Conservation (phyloP, 2,329 filamentous ascomycete genomes). For the Venturia carpophila region DNA sequence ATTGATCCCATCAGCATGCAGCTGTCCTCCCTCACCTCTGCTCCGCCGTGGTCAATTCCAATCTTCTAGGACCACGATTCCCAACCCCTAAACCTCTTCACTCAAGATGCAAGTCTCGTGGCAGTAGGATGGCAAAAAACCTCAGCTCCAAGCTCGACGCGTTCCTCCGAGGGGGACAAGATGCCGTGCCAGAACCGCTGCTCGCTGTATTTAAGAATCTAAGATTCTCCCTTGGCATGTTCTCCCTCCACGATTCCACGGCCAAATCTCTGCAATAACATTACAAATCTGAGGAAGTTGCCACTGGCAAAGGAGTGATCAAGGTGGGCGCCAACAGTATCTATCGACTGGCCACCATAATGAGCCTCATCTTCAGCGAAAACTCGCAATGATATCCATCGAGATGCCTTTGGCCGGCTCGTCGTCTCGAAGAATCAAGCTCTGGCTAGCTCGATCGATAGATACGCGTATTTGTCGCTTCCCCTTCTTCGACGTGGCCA, state of each 20-base stretch:
- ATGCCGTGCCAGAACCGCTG: background rate
- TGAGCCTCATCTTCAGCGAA: too few species aligned
- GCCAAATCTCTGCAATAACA: slow-evolving; percentile 31
- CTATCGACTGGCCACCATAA: slow-evolving; percentile 38
- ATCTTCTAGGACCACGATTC: slow-evolving; percentile 27
- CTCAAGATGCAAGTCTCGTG: slow-evolving; percentile 29
- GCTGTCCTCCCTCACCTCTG: background rate
- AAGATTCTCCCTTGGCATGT: slow-evolving; percentile 36
- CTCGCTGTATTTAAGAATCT: slow-evolving; percentile 25
- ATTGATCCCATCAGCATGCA: background rate
- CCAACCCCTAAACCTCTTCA: slow-evolving; percentile 32
- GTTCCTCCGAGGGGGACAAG: slow-evolving; percentile 21
- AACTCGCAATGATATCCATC: background rate
- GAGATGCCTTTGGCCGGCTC: background rate
- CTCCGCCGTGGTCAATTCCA: background rate
- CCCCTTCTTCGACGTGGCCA: background rate
- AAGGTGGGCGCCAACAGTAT: slow-evolving; percentile 37
- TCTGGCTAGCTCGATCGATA: background rate
- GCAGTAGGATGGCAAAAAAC: slow-evolving; percentile 30
- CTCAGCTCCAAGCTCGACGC: slow-evolving; percentile 25
- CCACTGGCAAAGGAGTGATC: slow-evolving; percentile 28
- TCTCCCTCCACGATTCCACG: slow-evolving; percentile 32
- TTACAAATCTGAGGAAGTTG: slow-evolving; percentile 30
- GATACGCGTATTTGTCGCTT: background rate
- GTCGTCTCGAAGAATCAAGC: background rate